These are phyloP conservation scores for Cyclostephanos invisitatus DNA, from an alignment of 108 stramenopile species.

Conservation along the genomic window DNA sequence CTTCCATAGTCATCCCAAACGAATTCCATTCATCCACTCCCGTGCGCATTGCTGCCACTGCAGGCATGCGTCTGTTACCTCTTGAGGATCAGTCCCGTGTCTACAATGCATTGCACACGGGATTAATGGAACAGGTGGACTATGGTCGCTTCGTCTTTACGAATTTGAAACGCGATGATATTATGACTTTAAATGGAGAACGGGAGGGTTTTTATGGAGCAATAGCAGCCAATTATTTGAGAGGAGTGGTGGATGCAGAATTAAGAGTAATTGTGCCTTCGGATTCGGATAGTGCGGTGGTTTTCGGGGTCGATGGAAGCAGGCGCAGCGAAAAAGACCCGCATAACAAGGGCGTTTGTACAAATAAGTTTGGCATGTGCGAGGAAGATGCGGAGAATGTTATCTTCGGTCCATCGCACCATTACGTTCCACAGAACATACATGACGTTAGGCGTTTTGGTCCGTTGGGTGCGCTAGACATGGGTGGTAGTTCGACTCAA, in stretches of 20 bases:
- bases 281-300: conserved; percentile 13
- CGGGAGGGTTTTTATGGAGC: conserved; percentile 86
- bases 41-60: conserved; percentile 82
- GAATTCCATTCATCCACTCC: conserved; percentile 62
- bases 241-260: conserved; percentile 76
- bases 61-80: conserved; percentile 80
- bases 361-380: conserved; percentile 53
- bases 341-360: conserved; percentile 29
- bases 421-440: conserved; percentile 36
- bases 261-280: conserved; percentile 47
- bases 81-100: conserved; percentile 64
- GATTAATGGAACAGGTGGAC: conserved; percentile 50
- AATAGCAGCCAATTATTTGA: conserved; percentile 84
- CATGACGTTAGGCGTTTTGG: conserved; percentile 44
- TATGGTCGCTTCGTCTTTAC: conserved; percentile 57
- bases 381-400: conserved; percentile 50
- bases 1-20: conserved; percentile 70
- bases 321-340: conserved; percentile 4
- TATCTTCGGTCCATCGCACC: conserved; percentile 46
- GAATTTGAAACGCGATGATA: conserved; percentile 56
- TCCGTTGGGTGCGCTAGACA: conserved; percentile 82
- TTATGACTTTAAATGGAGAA: conserved; percentile 79
- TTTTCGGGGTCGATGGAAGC: neutral
- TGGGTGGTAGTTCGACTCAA: conserved; percentile 88
- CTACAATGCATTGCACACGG: conserved; percentile 78